Conservation (phyloP, 148 eudicot genomes). For the Silene latifolia region DNA sequence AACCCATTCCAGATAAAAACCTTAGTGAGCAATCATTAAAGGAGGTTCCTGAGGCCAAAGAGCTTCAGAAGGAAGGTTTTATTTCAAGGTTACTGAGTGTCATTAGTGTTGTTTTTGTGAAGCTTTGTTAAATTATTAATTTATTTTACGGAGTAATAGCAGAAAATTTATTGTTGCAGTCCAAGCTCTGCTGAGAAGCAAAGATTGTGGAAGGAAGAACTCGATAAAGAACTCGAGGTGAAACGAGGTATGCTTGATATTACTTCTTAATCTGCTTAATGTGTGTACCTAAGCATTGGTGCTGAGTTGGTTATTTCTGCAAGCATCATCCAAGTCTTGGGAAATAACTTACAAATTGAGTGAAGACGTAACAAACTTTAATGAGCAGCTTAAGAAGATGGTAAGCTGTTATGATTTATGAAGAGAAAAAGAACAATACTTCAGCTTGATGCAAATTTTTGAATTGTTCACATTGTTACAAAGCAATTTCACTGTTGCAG, state of each 20-base stretch:
- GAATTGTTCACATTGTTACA: neutral
- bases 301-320: slow-evolving; percentile 4
- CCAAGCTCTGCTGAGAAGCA: slow-evolving; percentile 62
- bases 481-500: neutral
- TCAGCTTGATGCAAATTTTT: neutral
- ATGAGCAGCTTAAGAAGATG: too few species aligned
- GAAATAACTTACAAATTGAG: neutral
- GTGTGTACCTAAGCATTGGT: neutral
- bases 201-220: slow-evolving; percentile 78
- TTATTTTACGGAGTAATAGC: neutral
- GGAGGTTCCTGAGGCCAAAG: slow-evolving; percentile 43
- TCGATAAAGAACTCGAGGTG: slow-evolving; percentile 68
- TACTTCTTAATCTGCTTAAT: slow-evolving; percentile 2
- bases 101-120: slow-evolving; percentile 16
- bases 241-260: slow-evolving; percentile 53
- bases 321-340: neutral
- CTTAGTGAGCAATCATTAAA: slow-evolving; percentile 31
- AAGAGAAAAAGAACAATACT: too few species aligned
- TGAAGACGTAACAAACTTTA: neutral
- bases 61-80: slow-evolving; percentile 31
- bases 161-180: slow-evolving; percentile 24
- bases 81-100: slow-evolving; percentile 43
- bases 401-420: too few species aligned
- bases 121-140: neutral
- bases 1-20: slow-evolving; percentile 34